Evolutionary conservation across 2,329 filamentous ascomycete species (phyloP).

Genomic region (Aureobasidium namibiae): DNA sequence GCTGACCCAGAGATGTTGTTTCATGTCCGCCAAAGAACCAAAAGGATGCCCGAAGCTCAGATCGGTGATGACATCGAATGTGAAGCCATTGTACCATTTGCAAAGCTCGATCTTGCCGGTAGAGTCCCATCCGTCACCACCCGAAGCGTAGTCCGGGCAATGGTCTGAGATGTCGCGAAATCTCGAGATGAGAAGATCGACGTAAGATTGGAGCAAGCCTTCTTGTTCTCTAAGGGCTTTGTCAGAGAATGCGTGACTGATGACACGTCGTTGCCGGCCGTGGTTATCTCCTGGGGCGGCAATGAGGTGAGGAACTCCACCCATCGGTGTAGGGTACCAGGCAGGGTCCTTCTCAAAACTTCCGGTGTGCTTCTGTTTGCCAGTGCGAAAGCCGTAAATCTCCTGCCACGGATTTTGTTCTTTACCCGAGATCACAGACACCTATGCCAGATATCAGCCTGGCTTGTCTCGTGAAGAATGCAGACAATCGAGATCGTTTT

Average conservation of each 20-base stretch:
- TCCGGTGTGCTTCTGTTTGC: constrained; percentile 27
- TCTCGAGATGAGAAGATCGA: constrained; percentile 31
- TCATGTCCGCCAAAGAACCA: constrained; percentile 20
- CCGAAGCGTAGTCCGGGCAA: neutral
- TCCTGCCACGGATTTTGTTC: constrained; percentile 37
- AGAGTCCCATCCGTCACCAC: constrained; percentile 9
- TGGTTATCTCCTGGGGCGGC: constrained; percentile 25
- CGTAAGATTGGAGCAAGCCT: constrained; percentile 30
- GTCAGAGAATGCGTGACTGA: constrained; percentile 36
- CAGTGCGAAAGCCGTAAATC: constrained; percentile 33
- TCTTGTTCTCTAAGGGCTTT: constrained; percentile 35
- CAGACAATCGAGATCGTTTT: neutral
- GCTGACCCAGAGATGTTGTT: constrained; percentile 26
- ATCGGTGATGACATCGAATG: constrained; percentile 33
- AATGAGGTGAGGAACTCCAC: constrained; percentile 18
- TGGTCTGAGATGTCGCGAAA: constrained; percentile 17
- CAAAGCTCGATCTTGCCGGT: constrained; percentile 20
- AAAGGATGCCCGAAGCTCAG: constrained; percentile 27
- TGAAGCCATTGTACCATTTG: constrained; percentile 29
- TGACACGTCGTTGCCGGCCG: constrained; percentile 27
- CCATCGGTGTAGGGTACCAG: constrained; percentile 27
- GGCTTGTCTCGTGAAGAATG: neutral
- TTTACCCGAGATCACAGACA: constrained; percentile 34
- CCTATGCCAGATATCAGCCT: neutral
- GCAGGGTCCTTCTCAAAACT: constrained; percentile 30